Evolutionary conservation across 805 yeast genomes (phyloP), one percentile per base, ranked within the genome.

Genomic region (Schwanniomyces sp.): DNA sequence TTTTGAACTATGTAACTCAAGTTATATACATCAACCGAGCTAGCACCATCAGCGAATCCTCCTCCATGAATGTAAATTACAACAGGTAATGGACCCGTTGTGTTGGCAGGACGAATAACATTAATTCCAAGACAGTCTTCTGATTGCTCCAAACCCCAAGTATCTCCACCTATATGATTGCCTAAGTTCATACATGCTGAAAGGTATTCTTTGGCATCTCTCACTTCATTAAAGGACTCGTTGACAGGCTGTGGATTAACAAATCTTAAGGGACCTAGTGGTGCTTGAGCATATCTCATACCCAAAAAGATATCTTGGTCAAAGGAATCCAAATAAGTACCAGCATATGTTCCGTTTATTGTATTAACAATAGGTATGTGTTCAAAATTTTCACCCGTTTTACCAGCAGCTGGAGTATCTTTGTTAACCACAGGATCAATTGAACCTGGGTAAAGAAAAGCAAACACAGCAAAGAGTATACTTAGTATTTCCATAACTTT

Each of bases 31-130:
- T 39, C 47, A n/a, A 18, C 24, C 11, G 34, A 34, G 12, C 41
- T 34, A 27, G 34, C 36, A 14, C 72, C 70, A 18, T 54, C 54
- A 4, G 44, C 17, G 44, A 61, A 66, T 2, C 69, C 63, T 29
- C 75, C 74, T 11, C 74, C 75, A 46, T 67, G 69, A 34, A 69
- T 57, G 64, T 68, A 67, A n/a, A 60, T 51, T 37, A 55, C 55
- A 9, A 64, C 67, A 4, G 75, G 75, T 17, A 58, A 46, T 12
- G 51, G 36, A 1, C 41, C 21, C 38, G 48, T 43, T 16, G 36
- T 32, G 5, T 30, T 16, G 9, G 21, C 17, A 0, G 68, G 67
- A 9, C 49, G 51, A 21, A 55, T 61, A 29, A 66, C 54, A 47
- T 64, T 65, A 16, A 66, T 46, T 5, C 51, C 53, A 28, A 66